Base-by-base conservation (phyloP, 768 basidiomycete species). In the Xerocomus brunneocitrinus region DNA sequence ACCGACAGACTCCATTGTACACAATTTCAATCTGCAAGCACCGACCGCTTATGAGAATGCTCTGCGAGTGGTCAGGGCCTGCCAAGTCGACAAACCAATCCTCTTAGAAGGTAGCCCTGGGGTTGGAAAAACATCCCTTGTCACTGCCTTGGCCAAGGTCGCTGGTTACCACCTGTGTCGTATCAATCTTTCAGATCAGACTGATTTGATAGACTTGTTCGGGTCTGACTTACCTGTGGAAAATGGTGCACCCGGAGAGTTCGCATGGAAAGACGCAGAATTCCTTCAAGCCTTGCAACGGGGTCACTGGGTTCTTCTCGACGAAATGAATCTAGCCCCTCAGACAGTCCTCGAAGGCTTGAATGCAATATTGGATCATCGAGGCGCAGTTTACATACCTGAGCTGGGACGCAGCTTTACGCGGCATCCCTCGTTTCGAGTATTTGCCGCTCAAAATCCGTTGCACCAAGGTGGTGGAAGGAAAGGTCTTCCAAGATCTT, bases 261-360 rank as follows among this genome's bases (percentile, higher is more conserved):
- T 99, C 66, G 86, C 86, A 2, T 99, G 97, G 97, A 91, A 87
- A 69, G 93, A 98, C 58, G 97, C 95, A 0, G 94, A 95, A 53
- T 99, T 99, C 67, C 76, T 99, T 39, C 83, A 81, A 53, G 95
- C 97, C 1, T 72, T 99, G 71, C 93, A 97, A 66, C 80, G 89
- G n/a, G 97, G 97, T 1, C 85, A 91, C 55, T 99, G 97, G 97
- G 95, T 98, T 5, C 81, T 99, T 6, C 79, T 99, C 9, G 97
- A 99, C 65, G 97, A 99, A 68, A 98, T 99, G 97, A 99, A 99
- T 65, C 79, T 99, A 36, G 95, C 95, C 0, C 91, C 95, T 30
- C 95, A 99, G 64, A 87, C 97, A 0, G 87, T 99, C 5, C 81
- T 99, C 2, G 97, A 99, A 72, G 97, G 97, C 28, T 80, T 99